Evolutionary conservation across 331 rosid species (phyloP).

Genomic region (Acacia pycnantha): DNA sequence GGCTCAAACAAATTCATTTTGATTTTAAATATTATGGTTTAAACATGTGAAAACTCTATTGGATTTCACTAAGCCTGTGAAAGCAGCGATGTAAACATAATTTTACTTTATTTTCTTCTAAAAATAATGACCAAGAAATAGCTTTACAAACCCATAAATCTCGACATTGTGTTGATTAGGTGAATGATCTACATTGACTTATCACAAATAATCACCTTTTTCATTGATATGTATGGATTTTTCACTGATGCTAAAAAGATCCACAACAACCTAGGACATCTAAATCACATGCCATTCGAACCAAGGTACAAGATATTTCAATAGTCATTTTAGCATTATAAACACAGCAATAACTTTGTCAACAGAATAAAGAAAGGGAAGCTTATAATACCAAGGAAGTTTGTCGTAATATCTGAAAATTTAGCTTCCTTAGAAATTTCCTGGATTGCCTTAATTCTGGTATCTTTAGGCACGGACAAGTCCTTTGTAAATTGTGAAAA

Average conservation of each 20-base stretch:
- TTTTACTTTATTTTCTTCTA: not conserved
- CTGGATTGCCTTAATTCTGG: slow-evolving; percentile 53
- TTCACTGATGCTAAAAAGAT: not conserved
- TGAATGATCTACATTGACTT: not conserved
- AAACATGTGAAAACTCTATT: not conserved
- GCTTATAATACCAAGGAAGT: slow-evolving; percentile 65
- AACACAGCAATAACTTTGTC: not conserved
- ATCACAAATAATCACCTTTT: not conserved
- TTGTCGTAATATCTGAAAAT: slow-evolving; percentile 65
- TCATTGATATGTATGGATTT: not conserved
- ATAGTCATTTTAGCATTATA: slow-evolving; percentile 17
- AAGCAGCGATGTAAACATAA: not conserved
- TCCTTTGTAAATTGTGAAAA: slow-evolving; percentile 67
- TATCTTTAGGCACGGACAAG: slow-evolving; percentile 49
- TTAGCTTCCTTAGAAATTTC: slow-evolving; percentile 60
- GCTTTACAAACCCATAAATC: not conserved
- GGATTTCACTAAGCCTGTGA: not conserved
- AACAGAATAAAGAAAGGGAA: not conserved
- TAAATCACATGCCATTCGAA: not conserved
- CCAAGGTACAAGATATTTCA: slow-evolving; percentile 1
- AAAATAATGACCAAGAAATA: not conserved
- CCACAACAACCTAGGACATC: not conserved
- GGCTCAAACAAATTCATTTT: not conserved
- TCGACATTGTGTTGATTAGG: not conserved
- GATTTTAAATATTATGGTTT: not conserved